Evolutionary conservation across 768 basidiomycete genomes (phyloP).

Genomic region (Boletellus ananas): DNA sequence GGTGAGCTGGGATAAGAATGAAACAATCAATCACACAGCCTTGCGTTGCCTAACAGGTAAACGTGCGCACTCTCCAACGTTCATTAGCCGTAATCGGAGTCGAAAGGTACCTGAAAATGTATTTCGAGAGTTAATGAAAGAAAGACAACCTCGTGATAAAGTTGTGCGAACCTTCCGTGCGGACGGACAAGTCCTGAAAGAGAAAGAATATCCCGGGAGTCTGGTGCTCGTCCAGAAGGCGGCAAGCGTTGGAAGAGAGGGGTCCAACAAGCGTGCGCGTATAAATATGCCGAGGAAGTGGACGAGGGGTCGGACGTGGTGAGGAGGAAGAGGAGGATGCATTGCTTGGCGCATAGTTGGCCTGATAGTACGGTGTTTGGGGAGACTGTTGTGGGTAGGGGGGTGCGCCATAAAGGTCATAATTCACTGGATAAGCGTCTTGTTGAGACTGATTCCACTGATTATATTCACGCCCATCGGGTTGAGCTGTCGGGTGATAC

Average conservation of each 20-base stretch:
- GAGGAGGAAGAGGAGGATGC: constrained; percentile 17
- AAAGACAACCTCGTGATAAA: constrained; percentile 18
- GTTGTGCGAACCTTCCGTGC: constrained; percentile 73
- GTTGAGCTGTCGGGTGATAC: constrained; percentile 31
- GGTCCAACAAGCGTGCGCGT: constrained; percentile 90
- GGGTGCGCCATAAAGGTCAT: constrained; percentile 26
- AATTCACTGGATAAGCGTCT: constrained; percentile 24
- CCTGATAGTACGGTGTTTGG: constrained; percentile 31
- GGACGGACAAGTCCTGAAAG: constrained; percentile 89
- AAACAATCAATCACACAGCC: constrained; percentile 20
- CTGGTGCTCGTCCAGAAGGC: constrained; percentile 79
- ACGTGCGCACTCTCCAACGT: constrained; percentile 80
- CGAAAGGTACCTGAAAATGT: constrained; percentile 68
- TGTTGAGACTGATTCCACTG: constrained; percentile 28
- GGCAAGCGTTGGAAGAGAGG: constrained; percentile 80
- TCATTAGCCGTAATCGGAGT: constrained; percentile 82
- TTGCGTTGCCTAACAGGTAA: constrained; percentile 12
- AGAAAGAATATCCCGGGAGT: constrained; percentile 90
- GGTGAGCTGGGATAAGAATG: constrained; percentile 49
- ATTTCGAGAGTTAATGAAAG: constrained; percentile 20
- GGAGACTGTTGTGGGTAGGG: constrained; percentile 27
- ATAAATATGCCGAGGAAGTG: constrained; percentile 66
- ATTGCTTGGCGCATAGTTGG: constrained; percentile 22
- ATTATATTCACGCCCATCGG: constrained; percentile 37
- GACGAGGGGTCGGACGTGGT: constrained; percentile 33